These are phyloP conservation scores for Boletus bicolor DNA, from an alignment of 768 basidiomycete genomes.

Conservation along the genomic window DNA sequence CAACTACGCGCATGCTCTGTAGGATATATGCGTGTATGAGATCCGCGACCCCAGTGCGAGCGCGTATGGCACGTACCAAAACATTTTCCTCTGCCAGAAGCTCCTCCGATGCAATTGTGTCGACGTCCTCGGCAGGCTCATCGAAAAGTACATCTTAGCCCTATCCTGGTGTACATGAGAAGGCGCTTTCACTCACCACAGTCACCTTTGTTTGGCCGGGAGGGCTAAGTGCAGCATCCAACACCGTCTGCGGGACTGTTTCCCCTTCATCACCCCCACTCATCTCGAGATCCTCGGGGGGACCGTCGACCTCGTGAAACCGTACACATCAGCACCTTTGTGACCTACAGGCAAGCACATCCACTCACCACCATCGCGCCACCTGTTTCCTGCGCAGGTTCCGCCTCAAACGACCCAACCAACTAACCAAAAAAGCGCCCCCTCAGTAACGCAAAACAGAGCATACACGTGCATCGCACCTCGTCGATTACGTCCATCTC, in stretches of 20 bases:
- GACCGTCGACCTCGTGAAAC: neutral
- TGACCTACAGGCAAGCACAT: neutral
- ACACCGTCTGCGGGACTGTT: neutral
- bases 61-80: neutral
- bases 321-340: neutral
- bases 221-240: neutral
- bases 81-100: neutral
- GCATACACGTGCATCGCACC: constrained; percentile 3
- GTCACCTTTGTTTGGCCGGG: neutral
- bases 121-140: neutral
- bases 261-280: neutral
- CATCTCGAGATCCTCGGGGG: neutral
- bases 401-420: neutral
- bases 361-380: constrained; percentile 7
- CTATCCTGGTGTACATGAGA: neutral
- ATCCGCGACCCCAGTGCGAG: neutral
- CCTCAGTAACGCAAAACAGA: constrained; percentile 1
- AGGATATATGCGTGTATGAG: neutral
- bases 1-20: neutral
- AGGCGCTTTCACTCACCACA: neutral
- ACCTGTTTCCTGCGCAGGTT: neutral
- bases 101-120: neutral
- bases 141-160: neutral
- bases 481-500: constrained; percentile 5
- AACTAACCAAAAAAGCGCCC: neutral